These are phyloP conservation scores for Melanogaster broomeanus DNA, from an alignment of 768 basidiomycete genomes.

Conservation along the genomic window DNA sequence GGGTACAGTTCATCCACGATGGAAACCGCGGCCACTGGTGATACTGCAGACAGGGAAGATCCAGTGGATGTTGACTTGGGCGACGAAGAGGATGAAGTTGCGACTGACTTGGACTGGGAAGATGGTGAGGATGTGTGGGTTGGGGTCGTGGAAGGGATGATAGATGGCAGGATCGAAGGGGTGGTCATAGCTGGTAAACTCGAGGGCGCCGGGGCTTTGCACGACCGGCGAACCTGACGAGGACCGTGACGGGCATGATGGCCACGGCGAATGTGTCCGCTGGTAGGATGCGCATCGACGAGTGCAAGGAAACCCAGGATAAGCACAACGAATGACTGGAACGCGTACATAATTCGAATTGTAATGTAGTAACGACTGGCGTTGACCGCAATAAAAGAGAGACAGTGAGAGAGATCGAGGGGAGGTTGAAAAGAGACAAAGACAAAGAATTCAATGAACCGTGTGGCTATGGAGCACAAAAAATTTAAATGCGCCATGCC, in stretches of 20 bases:
- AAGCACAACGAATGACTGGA: slow-evolving; percentile 23
- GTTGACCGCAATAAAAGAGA: neutral
- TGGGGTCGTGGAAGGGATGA: neutral
- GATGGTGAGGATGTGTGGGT: neutral
- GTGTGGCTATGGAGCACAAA: no score
- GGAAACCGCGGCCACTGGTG: slow-evolving; percentile 2
- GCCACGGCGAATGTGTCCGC: neutral
- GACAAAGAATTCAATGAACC: slow-evolving; percentile 6
- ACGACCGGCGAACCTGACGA: no score
- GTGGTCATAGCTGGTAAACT: neutral
- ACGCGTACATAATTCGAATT: slow-evolving; percentile 25
- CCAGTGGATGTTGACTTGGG: slow-evolving; percentile 13
- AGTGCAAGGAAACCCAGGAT: slow-evolving; percentile 26
- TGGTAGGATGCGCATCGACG: slow-evolving; percentile 16
- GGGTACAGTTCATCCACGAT: slow-evolving; percentile 43
- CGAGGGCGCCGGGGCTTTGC: neutral
- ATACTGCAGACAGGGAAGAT: neutral
- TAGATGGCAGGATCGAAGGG: neutral
- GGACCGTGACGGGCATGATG: slow-evolving; percentile 1
- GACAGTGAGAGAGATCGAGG: slow-evolving; percentile 8
- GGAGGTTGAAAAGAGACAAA: slow-evolving; percentile 4
- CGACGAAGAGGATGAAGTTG: slow-evolving; percentile 17
- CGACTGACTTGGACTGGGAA: slow-evolving; percentile 3
- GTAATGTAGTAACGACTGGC: slow-evolving; percentile 3
- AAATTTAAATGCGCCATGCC: no score